Percentiles rank a stretch among this genome's conserved stretches.
These are phyloP conservation scores for Pseudocohnilembus persalinus DNA, from an alignment of 169 alveolate genomes.

Conservation along the genomic window DNA sequence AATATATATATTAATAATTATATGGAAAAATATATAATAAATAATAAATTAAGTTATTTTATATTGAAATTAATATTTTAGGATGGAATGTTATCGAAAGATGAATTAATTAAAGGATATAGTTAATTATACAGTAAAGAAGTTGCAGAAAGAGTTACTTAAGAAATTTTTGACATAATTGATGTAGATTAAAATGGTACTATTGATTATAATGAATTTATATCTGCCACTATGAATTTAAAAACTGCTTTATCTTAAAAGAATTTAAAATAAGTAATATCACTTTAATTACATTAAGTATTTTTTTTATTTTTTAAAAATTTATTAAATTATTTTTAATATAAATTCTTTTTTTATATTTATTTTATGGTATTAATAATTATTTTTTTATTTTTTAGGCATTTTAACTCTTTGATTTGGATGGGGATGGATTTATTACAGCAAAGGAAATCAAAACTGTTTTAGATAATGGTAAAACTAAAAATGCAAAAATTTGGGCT, in stretches of 20 bases:
- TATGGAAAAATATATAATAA: no score
- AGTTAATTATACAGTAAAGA: background rate
- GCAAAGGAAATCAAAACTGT: slow-evolving; percentile 43
- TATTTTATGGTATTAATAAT: no score
- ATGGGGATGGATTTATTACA: slow-evolving; percentile 38
- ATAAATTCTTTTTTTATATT: no score
- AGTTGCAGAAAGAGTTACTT: slow-evolving; percentile 29
- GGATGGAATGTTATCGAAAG: slow-evolving; percentile 45
- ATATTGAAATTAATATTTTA: background rate
- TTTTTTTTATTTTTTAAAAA: no score
- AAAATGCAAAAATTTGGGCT: background rate
- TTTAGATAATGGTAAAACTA: background rate
- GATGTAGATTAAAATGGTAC: slow-evolving; percentile 57
- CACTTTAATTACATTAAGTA: no score
- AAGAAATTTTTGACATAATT: slow-evolving; percentile 42
- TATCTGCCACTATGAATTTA: slow-evolving; percentile 54
- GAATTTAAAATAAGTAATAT: slow-evolving; percentile 2
- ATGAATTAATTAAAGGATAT: slow-evolving; percentile 41
- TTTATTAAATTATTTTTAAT: no score
- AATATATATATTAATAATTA: no score
- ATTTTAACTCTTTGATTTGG: slow-evolving; percentile 47
- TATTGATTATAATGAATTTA: slow-evolving; percentile 53
- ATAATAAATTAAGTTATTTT: no score
- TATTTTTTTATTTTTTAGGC: slow-evolving; percentile 10
- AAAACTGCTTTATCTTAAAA: slow-evolving; percentile 27